A percentile compares a stretch with the other conserved stretches of the same genome.
phyloP scores from a whole-genome alignment of 1,139 yeast genomes.

The Saccharomycopsis hybrid region DNA sequence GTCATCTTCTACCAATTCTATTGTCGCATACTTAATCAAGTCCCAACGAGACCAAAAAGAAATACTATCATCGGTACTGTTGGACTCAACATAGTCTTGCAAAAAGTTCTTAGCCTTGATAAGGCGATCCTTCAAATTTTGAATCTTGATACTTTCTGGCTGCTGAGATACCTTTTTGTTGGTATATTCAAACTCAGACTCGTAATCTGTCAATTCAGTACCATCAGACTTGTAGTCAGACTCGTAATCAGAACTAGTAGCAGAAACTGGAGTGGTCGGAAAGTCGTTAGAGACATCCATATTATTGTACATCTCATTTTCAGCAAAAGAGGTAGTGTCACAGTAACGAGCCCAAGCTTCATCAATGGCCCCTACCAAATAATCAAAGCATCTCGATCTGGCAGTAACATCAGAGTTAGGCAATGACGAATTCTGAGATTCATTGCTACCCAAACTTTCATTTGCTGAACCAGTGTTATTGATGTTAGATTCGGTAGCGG shows the following conservation, averaged over 20 bases:
- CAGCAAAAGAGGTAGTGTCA: slow-evolving; percentile 81
- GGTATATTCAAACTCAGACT: slow-evolving; percentile 46
- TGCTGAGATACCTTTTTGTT: slow-evolving; percentile 32
- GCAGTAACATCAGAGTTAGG: slow-evolving; percentile 63
- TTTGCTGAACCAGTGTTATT: not conserved
- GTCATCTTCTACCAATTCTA: slow-evolving; percentile 84
- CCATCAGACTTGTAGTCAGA: slow-evolving; percentile 28
- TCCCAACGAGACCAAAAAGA: slow-evolving; percentile 94
- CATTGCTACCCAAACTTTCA: slow-evolving; percentile 4
- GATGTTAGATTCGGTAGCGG: slow-evolving; percentile 5
- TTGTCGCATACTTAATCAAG: slow-evolving; percentile 80
- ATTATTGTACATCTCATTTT: slow-evolving; percentile 43
- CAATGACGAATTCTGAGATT: slow-evolving; percentile 27
- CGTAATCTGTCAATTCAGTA: slow-evolving; percentile 28
- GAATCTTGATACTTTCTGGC: slow-evolving; percentile 62
- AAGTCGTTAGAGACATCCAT: slow-evolving; percentile 6
- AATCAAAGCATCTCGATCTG: slow-evolving; percentile 83
- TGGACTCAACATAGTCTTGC: slow-evolving; percentile 69
- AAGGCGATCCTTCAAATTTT: slow-evolving; percentile 76
- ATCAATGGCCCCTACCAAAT: slow-evolving; percentile 84
- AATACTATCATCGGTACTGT: slow-evolving; percentile 42
- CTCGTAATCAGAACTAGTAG: slow-evolving; percentile 25
- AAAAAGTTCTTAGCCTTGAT: slow-evolving; percentile 81
- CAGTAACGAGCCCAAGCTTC: slow-evolving; percentile 98
- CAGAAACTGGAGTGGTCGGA: slow-evolving; percentile 29